Base-by-base conservation (phyloP, 148 eudicot species). In the Mesembryanthemum crystallinum region DNA sequence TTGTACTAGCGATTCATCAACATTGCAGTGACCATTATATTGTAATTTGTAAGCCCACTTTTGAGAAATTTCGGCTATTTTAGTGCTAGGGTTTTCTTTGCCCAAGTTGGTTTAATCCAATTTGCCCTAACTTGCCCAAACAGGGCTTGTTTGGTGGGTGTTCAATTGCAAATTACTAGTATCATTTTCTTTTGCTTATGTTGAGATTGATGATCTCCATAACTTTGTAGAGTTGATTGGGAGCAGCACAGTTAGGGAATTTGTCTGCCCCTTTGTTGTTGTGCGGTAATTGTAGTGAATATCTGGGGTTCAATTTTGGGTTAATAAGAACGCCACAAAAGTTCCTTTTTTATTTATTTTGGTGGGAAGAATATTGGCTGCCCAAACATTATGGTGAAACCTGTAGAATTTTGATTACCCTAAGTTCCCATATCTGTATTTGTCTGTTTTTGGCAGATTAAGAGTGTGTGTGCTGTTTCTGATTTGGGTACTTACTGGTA, bases 11-110 rank as follows among this genome's bases (percentile, higher is more conserved):
- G 45, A 45, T 69, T 77, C 32, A 23, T 61, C 30, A 20, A 47
- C 75, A 70, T 68, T 77, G 73, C 24, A 74, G 29, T 30, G 49
- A 24, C 67, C 60, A 10, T 59, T 42, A 28, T 37, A 10, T 68
- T 76, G 79, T 35, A 35, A 35, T 35, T 35, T 35, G 14, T 43
- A 51, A n/a, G n/a, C n/a, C 57, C 37, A 7, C 11, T 3, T 57
- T 76, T 20, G 67, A 76, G 39, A n/a, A 35, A 47, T 59, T 73
- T 43, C 10, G 24, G 20, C 43, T 21, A 39, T 20, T 67, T 69
- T 59, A 69, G 15, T 21, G 67, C 24, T 69, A 69, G 79, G 74
- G 74, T 77, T 77, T 77, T 70, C 24, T 61, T 49, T 74, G 29
- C 57, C 61, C 27, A 47, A 74, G 30, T 74, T 64, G 70, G 62